Conservation (phyloP, 1,139 yeast species). For the Kurtzmaniella quercitrusa region DNA sequence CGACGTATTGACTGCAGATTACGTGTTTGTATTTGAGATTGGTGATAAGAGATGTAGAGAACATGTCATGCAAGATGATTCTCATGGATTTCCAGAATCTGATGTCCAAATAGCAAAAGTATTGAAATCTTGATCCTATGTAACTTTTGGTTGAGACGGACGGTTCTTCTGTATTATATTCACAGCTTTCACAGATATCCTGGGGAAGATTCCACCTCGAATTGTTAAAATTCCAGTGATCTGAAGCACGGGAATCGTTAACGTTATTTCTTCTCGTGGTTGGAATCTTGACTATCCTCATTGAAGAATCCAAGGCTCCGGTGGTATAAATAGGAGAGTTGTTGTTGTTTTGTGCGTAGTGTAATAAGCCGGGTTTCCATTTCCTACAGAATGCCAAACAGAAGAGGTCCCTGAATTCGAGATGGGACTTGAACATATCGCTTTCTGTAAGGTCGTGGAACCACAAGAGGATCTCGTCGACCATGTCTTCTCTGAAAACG, state of each 20-base stretch:
- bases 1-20: slow-evolving; percentile 76
- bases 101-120: slow-evolving; percentile 64
- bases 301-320: slow-evolving; percentile 29
- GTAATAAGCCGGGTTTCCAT: slow-evolving; percentile 52
- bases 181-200: slow-evolving; percentile 41
- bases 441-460: slow-evolving; percentile 55
- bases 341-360: slow-evolving; percentile 9
- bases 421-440: slow-evolving; percentile 48
- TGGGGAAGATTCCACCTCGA: slow-evolving; percentile 40
- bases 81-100: slow-evolving; percentile 72
- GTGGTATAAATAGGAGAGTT: slow-evolving; percentile 19
- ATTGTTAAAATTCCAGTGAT: slow-evolving; percentile 37
- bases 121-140: slow-evolving; percentile 73
- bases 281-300: slow-evolving; percentile 34
- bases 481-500: slow-evolving; percentile 76
- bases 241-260: slow-evolving; percentile 11
- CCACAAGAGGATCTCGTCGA: slow-evolving; percentile 67
- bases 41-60: slow-evolving; percentile 66
- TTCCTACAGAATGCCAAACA: slow-evolving; percentile 47
- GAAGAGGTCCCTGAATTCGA: slow-evolving; percentile 45
- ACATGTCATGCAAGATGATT: slow-evolving; percentile 58
- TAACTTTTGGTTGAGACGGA: slow-evolving; percentile 27
- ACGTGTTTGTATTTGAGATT: slow-evolving; percentile 55
- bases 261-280: slow-evolving; percentile 14
- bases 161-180: slow-evolving; percentile 31